Percentiles rank a stretch among this genome's conserved stretches.
These are phyloP conservation scores for Phaeosphaeria sp. DNA, from an alignment of 2,329 filamentous ascomycete species.

Conservation along the genomic window DNA sequence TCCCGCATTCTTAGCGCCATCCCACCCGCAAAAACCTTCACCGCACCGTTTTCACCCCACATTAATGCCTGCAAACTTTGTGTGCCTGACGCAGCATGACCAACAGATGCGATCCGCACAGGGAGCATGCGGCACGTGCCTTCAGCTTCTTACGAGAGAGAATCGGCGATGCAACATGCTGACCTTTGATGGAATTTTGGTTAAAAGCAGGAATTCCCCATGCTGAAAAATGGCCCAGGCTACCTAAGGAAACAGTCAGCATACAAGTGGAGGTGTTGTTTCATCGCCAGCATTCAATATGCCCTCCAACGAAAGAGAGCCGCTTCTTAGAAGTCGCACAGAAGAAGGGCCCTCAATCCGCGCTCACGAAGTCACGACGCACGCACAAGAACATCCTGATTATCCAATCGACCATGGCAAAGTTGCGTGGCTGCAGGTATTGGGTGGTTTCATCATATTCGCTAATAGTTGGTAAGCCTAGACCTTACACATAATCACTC, in stretches of 20 bases:
- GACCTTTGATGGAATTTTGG: not conserved
- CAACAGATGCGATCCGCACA: slow-evolving; percentile 2
- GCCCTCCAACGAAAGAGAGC: slow-evolving; percentile 13
- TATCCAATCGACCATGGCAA: slow-evolving; percentile 37
- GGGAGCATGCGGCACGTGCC: slow-evolving; percentile 1
- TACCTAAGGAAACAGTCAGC: too few relatives aligned
- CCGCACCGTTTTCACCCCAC: not conserved
- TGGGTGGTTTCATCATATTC: slow-evolving; percentile 52
- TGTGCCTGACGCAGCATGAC: not conserved
- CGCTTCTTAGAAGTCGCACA: slow-evolving; percentile 5
- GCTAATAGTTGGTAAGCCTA: slow-evolving; percentile 45
- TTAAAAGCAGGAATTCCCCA: not conserved
- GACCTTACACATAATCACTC: not conserved
- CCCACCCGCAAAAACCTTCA: not conserved
- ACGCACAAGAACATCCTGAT: slow-evolving; percentile 11
- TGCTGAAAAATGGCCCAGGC: too few relatives aligned
- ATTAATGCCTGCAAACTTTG: not conserved
- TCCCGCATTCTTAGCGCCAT: not conserved
- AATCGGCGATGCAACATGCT: not conserved
- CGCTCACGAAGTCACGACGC: slow-evolving; percentile 14
- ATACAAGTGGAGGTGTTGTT: too few relatives aligned
- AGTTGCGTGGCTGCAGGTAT: slow-evolving; percentile 52
- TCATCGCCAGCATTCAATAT: not conserved
- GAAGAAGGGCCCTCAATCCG: not conserved
- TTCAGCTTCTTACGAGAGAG: slow-evolving; percentile 3